Percentiles rank a stretch among this genome's conserved stretches.
Conservation (phyloP, 306 rosid species). For the Vigna angularis region DNA sequence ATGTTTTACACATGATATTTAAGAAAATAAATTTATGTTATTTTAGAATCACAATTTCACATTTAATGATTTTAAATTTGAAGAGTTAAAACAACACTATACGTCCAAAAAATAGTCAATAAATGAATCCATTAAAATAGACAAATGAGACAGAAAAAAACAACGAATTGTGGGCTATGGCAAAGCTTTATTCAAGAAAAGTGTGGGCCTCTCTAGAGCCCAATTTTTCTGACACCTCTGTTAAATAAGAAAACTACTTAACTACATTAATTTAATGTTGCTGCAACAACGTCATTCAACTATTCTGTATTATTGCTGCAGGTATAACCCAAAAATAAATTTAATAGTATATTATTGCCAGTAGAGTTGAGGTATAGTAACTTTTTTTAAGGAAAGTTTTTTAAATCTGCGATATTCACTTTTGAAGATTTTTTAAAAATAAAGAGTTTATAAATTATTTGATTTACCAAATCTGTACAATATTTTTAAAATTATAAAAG, state of each 20-base stretch:
- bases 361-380: background rate
- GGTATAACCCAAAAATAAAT: background rate
- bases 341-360: background rate
- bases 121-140: background rate
- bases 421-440: too few relatives aligned
- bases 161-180: conserved; percentile 18
- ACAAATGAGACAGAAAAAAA: background rate
- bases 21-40: too few relatives aligned
- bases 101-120: background rate
- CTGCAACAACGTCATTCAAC: conserved; percentile 24
- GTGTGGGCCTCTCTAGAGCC: conserved; percentile 17
- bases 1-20: too few relatives aligned
- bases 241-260: background rate
- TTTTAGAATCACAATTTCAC: too few relatives aligned
- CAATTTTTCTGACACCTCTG: conserved; percentile 17
- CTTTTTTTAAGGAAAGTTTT: too few relatives aligned
- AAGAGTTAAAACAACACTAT: background rate
- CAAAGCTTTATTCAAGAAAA: conserved; percentile 1
- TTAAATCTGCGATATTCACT: too few relatives aligned
- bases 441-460: too few relatives aligned
- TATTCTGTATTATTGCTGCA: background rate
- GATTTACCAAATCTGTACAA: too few relatives aligned
- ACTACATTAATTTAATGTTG: background rate
- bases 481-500: too few relatives aligned
- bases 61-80: background rate